A percentile compares a stretch with the other conserved stretches of the same genome.
phyloP scores from a whole-genome alignment of 441 rosid genomes.

The Adansonia gregorii region DNA sequence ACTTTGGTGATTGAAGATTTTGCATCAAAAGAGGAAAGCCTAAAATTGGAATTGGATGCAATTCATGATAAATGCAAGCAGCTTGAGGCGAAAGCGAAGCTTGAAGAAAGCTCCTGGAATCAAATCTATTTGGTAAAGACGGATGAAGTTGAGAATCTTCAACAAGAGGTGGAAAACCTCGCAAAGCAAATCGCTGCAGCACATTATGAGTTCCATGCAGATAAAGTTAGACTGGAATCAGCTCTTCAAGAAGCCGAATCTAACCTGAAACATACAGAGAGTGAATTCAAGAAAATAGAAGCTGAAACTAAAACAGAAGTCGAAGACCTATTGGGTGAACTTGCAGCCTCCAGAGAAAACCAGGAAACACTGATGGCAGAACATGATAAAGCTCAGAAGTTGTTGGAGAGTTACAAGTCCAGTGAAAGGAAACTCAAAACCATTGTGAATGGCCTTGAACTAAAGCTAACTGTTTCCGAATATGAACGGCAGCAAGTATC shows the following conservation, averaged over 20 bases:
- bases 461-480: conserved; percentile 61
- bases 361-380: conserved; percentile 43
- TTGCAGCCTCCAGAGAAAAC: conserved; percentile 44
- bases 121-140: conserved; percentile 44
- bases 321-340: conserved; percentile 42
- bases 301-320: conserved; percentile 36
- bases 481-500: conserved; percentile 49
- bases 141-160: conserved; percentile 47
- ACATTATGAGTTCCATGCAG: conserved; percentile 40
- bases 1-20: conserved; percentile 45
- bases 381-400: conserved; percentile 38
- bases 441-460: conserved; percentile 45
- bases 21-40: conserved; percentile 44
- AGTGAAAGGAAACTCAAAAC: conserved; percentile 53
- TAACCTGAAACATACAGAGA: conserved; percentile 22
- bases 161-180: conserved; percentile 37
- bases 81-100: conserved; percentile 42
- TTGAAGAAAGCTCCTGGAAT: conserved; percentile 37
- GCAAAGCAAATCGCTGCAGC: conserved; percentile 33
- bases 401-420: conserved; percentile 44
- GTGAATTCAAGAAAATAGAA: conserved; percentile 34
- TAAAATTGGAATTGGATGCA: conserved; percentile 42
- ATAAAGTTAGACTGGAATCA: conserved; percentile 40
- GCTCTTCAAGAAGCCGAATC: conserved; percentile 32
- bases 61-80: conserved; percentile 44